A percentile compares a stretch with the other conserved stretches of the same genome.
These are phyloP conservation scores for Penicillium capsulatum DNA, from an alignment of 2,329 filamentous ascomycete species.

Conservation along the genomic window DNA sequence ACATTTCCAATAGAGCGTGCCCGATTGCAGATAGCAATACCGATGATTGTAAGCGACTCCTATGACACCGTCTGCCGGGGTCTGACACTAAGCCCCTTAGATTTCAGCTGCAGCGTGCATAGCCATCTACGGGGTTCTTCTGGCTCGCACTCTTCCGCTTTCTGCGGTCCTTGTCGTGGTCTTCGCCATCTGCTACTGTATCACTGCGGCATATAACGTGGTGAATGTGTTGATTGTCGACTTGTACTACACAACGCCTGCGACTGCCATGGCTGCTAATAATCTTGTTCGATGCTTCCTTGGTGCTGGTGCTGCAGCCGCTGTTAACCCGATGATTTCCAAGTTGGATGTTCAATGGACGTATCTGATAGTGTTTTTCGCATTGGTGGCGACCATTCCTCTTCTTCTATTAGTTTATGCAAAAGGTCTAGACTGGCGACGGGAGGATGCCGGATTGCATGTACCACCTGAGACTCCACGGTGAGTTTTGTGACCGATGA, in stretches of 20 bases:
- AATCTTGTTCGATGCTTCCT: conserved; percentile 34
- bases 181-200: conserved; percentile 35
- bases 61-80: too few relatives aligned
- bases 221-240: conserved; percentile 47
- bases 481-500: too few relatives aligned
- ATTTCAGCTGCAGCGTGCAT: conserved; percentile 1
- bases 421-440: conserved; percentile 20
- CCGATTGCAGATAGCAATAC: conserved; percentile 32
- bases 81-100: not conserved
- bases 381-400: conserved; percentile 10
- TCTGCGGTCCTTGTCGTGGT: conserved; percentile 27
- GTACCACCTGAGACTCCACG: not conserved
- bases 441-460: not conserved
- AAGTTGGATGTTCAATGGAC: conserved; percentile 15
- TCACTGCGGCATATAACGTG: conserved; percentile 41
- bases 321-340: conserved; percentile 22
- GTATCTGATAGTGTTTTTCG: conserved; percentile 15
- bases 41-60: conserved; percentile 15
- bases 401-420: conserved; percentile 20
- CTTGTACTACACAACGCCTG: conserved; percentile 33
- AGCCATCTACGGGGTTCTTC: conserved; percentile 9
- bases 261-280: conserved; percentile 32
- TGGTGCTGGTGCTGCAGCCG: conserved; percentile 28
- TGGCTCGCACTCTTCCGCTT: conserved; percentile 18
- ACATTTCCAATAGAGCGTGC: conserved; percentile 47